These are phyloP conservation scores for Crepidotus sp. DNA, from an alignment of 1,284 basidiomycete genomes.

Conservation along the genomic window DNA sequence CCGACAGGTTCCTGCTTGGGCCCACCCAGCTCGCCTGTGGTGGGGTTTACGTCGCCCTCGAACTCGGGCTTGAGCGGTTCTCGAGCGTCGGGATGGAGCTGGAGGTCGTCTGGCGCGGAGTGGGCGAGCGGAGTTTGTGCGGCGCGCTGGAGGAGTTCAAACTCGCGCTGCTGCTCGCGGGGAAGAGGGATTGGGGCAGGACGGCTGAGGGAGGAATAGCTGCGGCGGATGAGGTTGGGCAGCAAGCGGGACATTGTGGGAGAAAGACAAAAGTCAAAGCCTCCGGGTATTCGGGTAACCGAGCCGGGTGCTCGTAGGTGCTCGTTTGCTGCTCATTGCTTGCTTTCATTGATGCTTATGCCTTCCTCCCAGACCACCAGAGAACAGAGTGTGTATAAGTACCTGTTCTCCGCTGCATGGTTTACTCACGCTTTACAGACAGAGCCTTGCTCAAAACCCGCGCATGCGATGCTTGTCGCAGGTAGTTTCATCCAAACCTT, in stretches of 20 bases:
- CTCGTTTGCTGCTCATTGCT: no score
- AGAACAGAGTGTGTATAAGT: no score
- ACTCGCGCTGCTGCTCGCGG: constrained; percentile 60
- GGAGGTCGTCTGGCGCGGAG: constrained; percentile 29
- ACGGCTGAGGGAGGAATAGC: constrained; percentile 22
- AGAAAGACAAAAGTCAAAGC: no score
- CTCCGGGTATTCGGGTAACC: no score
- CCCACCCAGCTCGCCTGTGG: constrained; percentile 67
- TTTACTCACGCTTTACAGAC: no score
- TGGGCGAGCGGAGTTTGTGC: constrained; percentile 41
- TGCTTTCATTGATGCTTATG: no score
- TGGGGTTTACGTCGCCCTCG: constrained; percentile 64
- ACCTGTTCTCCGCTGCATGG: no score
- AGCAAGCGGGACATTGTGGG: not conserved
- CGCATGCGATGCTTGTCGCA: no score
- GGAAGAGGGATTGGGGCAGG: constrained; percentile 68
- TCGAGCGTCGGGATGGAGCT: constrained; percentile 62
- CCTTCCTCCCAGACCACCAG: no score
- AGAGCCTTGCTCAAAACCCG: no score
- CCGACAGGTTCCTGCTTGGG: constrained; percentile 69
- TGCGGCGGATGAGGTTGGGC: not conserved
- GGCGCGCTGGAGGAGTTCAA: constrained; percentile 60
- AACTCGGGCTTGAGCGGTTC: constrained; percentile 53
- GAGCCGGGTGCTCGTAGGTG: no score
- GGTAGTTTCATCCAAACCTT: constrained; percentile 55